phyloP scores from a whole-genome alignment of 2,329 filamentous ascomycete genomes.

The Talaromyces atroroseus region DNA sequence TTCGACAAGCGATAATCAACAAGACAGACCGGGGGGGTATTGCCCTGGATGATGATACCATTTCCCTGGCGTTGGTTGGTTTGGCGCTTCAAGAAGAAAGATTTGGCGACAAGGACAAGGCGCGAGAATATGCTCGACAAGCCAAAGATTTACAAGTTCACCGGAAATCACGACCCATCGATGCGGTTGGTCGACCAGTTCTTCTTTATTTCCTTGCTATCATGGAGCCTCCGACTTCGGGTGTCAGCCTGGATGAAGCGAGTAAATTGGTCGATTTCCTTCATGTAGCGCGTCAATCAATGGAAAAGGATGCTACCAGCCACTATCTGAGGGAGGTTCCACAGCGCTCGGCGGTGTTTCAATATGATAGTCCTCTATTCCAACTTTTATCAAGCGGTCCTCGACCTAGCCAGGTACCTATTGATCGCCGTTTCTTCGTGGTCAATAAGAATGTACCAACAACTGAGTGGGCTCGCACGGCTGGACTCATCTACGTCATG shows the following conservation, averaged over 20 bases:
- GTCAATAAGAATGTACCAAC: slow-evolving; percentile 26
- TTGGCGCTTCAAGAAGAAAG: slow-evolving; percentile 36
- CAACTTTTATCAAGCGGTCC: slow-evolving; percentile 38
- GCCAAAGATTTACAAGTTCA: slow-evolving; percentile 29
- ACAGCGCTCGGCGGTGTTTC: slow-evolving; percentile 26
- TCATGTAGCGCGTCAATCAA: slow-evolving; percentile 30
- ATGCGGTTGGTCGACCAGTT: slow-evolving; percentile 23
- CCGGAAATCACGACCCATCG: slow-evolving; percentile 21
- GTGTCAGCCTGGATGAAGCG: slow-evolving; percentile 18
- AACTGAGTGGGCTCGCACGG: slow-evolving; percentile 33
- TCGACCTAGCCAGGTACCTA: slow-evolving; percentile 33
- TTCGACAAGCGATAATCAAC: slow-evolving; percentile 25
- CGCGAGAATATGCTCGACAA: slow-evolving; percentile 20
- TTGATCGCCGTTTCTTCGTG: slow-evolving; percentile 32
- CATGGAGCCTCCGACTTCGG: slow-evolving; percentile 19
- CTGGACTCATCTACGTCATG: slow-evolving; percentile 36
- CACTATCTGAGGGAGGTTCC: slow-evolving; percentile 26
- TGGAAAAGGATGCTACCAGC: slow-evolving; percentile 24
- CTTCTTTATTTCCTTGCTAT: slow-evolving; percentile 33
- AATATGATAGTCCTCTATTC: slow-evolving; percentile 35
- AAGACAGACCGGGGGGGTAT: slow-evolving; percentile 17
- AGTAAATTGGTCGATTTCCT: slow-evolving; percentile 32
- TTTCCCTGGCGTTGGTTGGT: slow-evolving; percentile 30
- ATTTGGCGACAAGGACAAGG: slow-evolving; percentile 28
- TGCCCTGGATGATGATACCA: slow-evolving; percentile 23